Conservation (phyloP, 2,329 filamentous ascomycete genomes). For the Acrocalymma vagum region DNA sequence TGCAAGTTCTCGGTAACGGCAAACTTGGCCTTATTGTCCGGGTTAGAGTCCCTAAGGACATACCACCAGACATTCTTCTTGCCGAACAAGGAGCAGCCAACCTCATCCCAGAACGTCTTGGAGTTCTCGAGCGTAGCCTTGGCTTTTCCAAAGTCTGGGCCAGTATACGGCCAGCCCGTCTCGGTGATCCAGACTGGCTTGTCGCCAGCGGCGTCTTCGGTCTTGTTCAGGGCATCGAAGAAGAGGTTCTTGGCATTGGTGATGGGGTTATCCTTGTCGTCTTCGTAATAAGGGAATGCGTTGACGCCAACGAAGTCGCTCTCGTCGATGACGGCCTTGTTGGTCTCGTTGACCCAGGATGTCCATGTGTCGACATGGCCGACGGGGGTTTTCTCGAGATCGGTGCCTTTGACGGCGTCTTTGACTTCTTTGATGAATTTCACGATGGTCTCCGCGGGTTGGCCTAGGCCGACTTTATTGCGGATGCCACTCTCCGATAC, state of each 20-base stretch:
- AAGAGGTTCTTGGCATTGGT: slow-evolving; percentile 53
- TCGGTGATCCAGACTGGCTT: slow-evolving; percentile 51
- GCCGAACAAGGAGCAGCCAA: slow-evolving; percentile 45
- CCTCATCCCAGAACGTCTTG: slow-evolving; percentile 39
- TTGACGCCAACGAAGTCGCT: slow-evolving; percentile 49
- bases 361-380: slow-evolving; percentile 51
- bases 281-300: slow-evolving; percentile 49
- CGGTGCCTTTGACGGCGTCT: slow-evolving; percentile 66
- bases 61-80: slow-evolving; percentile 47
- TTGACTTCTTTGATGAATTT: slow-evolving; percentile 60
- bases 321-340: slow-evolving; percentile 45
- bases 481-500: slow-evolving; percentile 70
- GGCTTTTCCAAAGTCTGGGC: slow-evolving; percentile 37
- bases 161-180: slow-evolving; percentile 46
- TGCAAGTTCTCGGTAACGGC: slow-evolving; percentile 64
- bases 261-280: slow-evolving; percentile 39
- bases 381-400: slow-evolving; percentile 60
- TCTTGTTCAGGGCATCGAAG: slow-evolving; percentile 33
- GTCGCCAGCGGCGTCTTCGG: slow-evolving; percentile 37
- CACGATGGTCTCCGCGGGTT: slow-evolving; percentile 67
- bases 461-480: slow-evolving; percentile 69
- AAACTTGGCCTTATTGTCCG: slow-evolving; percentile 67
- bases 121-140: slow-evolving; percentile 40
- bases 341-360: slow-evolving; percentile 44
- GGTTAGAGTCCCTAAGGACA: slow-evolving; percentile 54